Percentiles rank a stretch among this genome's conserved stretches.
These are phyloP conservation scores for Coccinonectria pachysandricola DNA, from an alignment of 2,329 filamentous ascomycete genomes.

Conservation along the genomic window DNA sequence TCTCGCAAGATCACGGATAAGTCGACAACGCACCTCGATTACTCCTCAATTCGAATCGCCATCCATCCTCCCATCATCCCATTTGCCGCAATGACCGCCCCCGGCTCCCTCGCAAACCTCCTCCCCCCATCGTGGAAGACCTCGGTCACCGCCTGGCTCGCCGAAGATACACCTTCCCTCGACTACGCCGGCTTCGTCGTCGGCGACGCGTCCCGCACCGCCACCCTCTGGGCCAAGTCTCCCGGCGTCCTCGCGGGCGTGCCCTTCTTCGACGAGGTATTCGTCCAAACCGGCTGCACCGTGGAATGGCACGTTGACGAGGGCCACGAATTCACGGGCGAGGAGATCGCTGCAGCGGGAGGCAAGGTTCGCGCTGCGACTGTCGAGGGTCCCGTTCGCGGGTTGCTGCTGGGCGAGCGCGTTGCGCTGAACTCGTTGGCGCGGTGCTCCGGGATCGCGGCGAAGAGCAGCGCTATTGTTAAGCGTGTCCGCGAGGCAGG, in stretches of 20 bases:
- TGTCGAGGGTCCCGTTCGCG: constrained; percentile 71
- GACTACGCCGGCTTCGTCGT: constrained; percentile 98
- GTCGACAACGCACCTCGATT: background rate
- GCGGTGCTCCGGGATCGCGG: constrained; percentile 84
- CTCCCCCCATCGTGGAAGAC: constrained; percentile 79
- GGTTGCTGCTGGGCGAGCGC: constrained; percentile 78
- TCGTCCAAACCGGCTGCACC: constrained; percentile 78
- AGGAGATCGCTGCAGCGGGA: constrained; percentile 45
- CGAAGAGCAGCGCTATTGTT: constrained; percentile 48
- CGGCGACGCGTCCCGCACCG: constrained; percentile 54
- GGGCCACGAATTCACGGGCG: constrained; percentile 40
- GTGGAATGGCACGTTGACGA: constrained; percentile 81
- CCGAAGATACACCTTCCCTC: constrained; percentile 92
- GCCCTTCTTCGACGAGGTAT: constrained; percentile 93
- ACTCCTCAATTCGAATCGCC: background rate
- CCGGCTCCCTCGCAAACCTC: constrained; percentile 50
- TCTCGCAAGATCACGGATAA: no score
- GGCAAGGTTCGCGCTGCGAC: constrained; percentile 60
- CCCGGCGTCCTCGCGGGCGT: constrained; percentile 77
- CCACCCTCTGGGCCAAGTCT: constrained; percentile 61
- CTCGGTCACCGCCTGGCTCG: constrained; percentile 73
- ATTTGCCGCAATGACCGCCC: constrained; percentile 3
- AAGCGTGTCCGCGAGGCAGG: constrained; percentile 51
- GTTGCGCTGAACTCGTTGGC: constrained; percentile 87
- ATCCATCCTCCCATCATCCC: constrained; percentile 6